Conservation (phyloP, 176 grass and related monocot species). For the Zizania latifolia region DNA sequence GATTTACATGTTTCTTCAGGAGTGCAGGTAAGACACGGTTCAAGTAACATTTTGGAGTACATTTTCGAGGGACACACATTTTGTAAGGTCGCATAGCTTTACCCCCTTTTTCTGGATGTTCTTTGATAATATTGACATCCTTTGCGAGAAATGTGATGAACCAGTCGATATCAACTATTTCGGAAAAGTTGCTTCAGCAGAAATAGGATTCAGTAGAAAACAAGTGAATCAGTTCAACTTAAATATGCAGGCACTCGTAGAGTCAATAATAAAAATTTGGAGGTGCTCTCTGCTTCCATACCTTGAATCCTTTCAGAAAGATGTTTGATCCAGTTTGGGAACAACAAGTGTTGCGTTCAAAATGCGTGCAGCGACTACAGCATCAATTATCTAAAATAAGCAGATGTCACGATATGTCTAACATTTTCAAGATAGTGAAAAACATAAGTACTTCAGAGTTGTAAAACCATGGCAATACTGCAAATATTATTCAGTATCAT, state of each 20-base stretch:
- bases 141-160: slow-evolving; percentile 62
- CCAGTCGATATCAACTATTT: slow-evolving; percentile 78
- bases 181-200: slow-evolving; percentile 57
- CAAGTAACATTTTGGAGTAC: slow-evolving; percentile 57
- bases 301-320: slow-evolving; percentile 88
- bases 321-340: slow-evolving; percentile 63
- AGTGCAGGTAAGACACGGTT: slow-evolving; percentile 64
- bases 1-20: slow-evolving; percentile 79
- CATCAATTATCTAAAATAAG: slow-evolving; percentile 67
- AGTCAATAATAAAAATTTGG: neutral
- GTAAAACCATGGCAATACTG: neutral
- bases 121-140: slow-evolving; percentile 67
- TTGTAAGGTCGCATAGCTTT: slow-evolving; percentile 49
- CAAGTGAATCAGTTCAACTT: slow-evolving; percentile 2
- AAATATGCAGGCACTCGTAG: slow-evolving; percentile 1
- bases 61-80: slow-evolving; percentile 76
- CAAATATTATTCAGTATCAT: neutral
- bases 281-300: slow-evolving; percentile 21
- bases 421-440: neutral
- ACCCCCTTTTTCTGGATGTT: slow-evolving; percentile 52
- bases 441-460: neutral
- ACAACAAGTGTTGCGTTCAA: slow-evolving; percentile 75
- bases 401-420: neutral
- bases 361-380: slow-evolving; percentile 70
- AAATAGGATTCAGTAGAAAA: slow-evolving; percentile 24